Evolutionary conservation across 2,329 filamentous ascomycete genomes (phyloP), one percentile per base, ranked within the genome.

Genomic region (Botrytis medusae): DNA sequence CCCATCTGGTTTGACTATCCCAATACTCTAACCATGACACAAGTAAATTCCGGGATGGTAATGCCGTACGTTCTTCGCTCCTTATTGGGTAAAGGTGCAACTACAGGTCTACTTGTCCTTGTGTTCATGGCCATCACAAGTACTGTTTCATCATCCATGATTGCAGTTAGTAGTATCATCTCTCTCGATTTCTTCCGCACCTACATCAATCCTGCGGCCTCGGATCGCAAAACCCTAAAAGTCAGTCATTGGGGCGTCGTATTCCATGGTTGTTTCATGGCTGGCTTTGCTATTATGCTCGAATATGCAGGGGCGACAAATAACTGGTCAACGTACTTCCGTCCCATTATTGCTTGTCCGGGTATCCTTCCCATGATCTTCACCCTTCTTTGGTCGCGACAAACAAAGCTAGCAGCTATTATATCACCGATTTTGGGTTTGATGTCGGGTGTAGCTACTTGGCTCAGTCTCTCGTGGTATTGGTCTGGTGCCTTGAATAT

Each of bases 101-200:
- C 76, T 18, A 75, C 76, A 4, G 76, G 85, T 81, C 2, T 83
- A 85, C 65, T 87, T 25, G 81, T 87, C 0, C 79, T 87, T 12
- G 78, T 86, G 1, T 87, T 87, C 79, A 87, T 87, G 85, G 84
- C 85, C 6, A 76, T 87, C 40, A 87, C 86, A 0, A 85, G 83
- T 69, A 86, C 85, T 0, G 82, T 86, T 0, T 86, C 84, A 0
- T 85, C 85, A 0, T 84, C 83, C 7, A 84, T 86, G 81, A 87
- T 87, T 65, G 85, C 85, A 1, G 85, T 86, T 34, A 85, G 83
- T 79, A 85, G 83, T 72, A 86, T 87, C 61, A 79, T 87, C 12
- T 85, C 84, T 8, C 83, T 85, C 68, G 85, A 87, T 74, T 76
- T 86, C n/a, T 87, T 84, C 78, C 83, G 84, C 67, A 86, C 84